A percentile compares a stretch with the other conserved stretches of the same genome.
These are phyloP conservation scores for Aspergillus sclerotioniger DNA, from an alignment of 495 filamentous ascomycete genomes.

Conservation along the genomic window DNA sequence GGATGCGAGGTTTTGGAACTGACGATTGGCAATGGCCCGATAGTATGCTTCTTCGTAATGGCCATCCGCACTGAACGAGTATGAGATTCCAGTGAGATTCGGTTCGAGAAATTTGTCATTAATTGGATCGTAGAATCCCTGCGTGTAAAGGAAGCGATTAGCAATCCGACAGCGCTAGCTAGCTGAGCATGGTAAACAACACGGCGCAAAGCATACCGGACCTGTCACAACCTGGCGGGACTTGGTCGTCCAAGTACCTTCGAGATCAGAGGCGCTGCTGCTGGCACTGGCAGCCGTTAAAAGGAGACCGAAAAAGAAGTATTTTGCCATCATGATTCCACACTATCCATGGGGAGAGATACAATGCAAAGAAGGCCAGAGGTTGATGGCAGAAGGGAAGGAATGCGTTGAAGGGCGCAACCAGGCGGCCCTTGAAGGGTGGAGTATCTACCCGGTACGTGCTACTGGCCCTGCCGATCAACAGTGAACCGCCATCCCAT, in stretches of 20 bases:
- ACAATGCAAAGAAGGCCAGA: background rate
- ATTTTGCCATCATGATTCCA: slow-evolving; percentile 17
- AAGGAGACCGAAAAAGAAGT: slow-evolving; percentile 20
- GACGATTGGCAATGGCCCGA: slow-evolving; percentile 71
- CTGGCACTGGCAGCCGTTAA: slow-evolving; percentile 29
- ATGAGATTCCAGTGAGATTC: slow-evolving; percentile 70
- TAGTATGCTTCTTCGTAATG: slow-evolving; percentile 74
- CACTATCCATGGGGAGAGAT: background rate
- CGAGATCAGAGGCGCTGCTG: slow-evolving; percentile 46
- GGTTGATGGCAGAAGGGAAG: slow-evolving; percentile 4
- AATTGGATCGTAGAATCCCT: slow-evolving; percentile 75
- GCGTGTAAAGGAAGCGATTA: background rate
- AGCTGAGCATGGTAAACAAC: background rate
- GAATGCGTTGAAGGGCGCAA: slow-evolving; percentile 12
- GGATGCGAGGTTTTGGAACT: slow-evolving; percentile 26
- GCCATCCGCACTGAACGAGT: slow-evolving; percentile 73
- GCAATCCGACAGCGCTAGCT: background rate
- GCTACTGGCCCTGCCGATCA: slow-evolving; percentile 16
- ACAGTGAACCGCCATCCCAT: slow-evolving; percentile 14
- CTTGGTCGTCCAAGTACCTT: slow-evolving; percentile 79
- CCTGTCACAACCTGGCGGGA: slow-evolving; percentile 70
- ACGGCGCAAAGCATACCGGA: slow-evolving; percentile 49
- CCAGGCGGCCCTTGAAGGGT: slow-evolving; percentile 10
- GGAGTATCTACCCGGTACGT: background rate
- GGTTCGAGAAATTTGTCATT: slow-evolving; percentile 70